phyloP scores from a whole-genome alignment of 768 basidiomycete species.

The Tricholoma furcatifolium region DNA sequence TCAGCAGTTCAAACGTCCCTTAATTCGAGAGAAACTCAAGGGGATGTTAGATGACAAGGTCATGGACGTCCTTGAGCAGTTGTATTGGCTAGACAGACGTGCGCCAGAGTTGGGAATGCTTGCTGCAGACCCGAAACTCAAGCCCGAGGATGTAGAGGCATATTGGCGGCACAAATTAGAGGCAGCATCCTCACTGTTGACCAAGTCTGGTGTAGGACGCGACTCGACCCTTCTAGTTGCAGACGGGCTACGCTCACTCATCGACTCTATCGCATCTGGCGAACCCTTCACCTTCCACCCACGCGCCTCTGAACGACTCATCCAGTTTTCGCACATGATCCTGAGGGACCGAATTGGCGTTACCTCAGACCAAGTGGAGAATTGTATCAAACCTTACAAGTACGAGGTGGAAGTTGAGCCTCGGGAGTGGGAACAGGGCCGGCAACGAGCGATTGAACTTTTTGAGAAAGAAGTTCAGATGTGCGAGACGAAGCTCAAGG shows the following conservation, averaged over 20 bases:
- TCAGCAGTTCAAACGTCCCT: slow-evolving; percentile 81
- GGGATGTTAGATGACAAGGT: slow-evolving; percentile 93
- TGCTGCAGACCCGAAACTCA: slow-evolving; percentile 66
- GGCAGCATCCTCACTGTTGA: slow-evolving; percentile 88
- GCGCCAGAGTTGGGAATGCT: slow-evolving; percentile 71
- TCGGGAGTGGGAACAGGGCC: slow-evolving; percentile 88
- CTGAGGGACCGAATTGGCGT: slow-evolving; percentile 89
- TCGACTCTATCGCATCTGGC: slow-evolving; percentile 82
- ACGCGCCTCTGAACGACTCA: slow-evolving; percentile 81
- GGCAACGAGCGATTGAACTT: slow-evolving; percentile 70
- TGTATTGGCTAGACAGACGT: slow-evolving; percentile 95
- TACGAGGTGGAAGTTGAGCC: slow-evolving; percentile 96
- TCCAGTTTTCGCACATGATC: slow-evolving; percentile 91
- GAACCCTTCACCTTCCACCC: slow-evolving; percentile 96
- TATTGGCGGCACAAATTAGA: slow-evolving; percentile 98
- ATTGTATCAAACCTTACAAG: slow-evolving; percentile 99
- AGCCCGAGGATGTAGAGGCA: slow-evolving; percentile 75
- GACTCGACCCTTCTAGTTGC: slow-evolving; percentile 94
- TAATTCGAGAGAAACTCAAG: slow-evolving; percentile 87
- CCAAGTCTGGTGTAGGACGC: slow-evolving; percentile 93
- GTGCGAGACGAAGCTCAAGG: slow-evolving; percentile 85
- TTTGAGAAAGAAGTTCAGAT: slow-evolving; percentile 82
- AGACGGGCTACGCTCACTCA: slow-evolving; percentile 85
- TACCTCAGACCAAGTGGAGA: slow-evolving; percentile 99
- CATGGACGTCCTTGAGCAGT: slow-evolving; percentile 94